Percentiles rank a stretch among this genome's conserved stretches.
Conservation (phyloP, 139 green algal species). For the Auxenochlorella protothecoides region DNA sequence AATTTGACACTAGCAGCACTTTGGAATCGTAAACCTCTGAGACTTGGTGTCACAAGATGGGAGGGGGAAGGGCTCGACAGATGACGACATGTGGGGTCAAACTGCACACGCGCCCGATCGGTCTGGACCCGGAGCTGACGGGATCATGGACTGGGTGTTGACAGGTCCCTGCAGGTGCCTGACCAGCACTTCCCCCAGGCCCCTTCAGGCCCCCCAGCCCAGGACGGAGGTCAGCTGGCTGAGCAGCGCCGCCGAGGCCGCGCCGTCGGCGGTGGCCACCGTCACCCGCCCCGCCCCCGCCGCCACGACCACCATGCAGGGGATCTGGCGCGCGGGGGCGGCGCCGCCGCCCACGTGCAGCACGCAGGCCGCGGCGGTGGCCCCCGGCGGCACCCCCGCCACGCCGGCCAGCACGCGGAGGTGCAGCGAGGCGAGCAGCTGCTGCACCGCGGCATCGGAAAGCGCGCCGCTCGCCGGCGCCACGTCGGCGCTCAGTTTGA, state of each 20-base stretch:
- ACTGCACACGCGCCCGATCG: too few relatives aligned
- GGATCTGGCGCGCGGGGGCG: conserved; percentile 24
- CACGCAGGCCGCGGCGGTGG: conserved; percentile 23
- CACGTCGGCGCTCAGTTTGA: conserved; percentile 42
- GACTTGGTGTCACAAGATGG: too few relatives aligned
- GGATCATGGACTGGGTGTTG: too few relatives aligned
- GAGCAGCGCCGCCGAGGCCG: conserved; percentile 21
- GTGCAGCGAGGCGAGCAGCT: conserved; percentile 16
- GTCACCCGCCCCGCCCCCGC: conserved; percentile 22
- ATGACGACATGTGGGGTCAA: too few relatives aligned
- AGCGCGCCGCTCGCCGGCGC: not conserved
- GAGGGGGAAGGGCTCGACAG: too few relatives aligned
- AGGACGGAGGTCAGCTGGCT: not conserved
- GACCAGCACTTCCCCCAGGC: too few relatives aligned
- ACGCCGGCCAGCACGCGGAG: conserved; percentile 21
- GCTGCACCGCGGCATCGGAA: conserved; percentile 6
- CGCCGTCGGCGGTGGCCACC: conserved; percentile 32
- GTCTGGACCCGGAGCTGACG: too few relatives aligned
- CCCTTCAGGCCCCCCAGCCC: not conserved
- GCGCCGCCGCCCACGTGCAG: conserved; percentile 7
- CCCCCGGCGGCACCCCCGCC: not conserved
- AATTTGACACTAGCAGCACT: too few relatives aligned
- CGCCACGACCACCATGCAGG: conserved; percentile 35
- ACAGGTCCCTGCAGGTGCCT: too few relatives aligned
- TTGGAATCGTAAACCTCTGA: too few relatives aligned